Percentiles rank a stretch among this genome's conserved stretches.
phyloP scores from a whole-genome alignment of 1,284 basidiomycete species.

The Quambalaria eucalypti region DNA sequence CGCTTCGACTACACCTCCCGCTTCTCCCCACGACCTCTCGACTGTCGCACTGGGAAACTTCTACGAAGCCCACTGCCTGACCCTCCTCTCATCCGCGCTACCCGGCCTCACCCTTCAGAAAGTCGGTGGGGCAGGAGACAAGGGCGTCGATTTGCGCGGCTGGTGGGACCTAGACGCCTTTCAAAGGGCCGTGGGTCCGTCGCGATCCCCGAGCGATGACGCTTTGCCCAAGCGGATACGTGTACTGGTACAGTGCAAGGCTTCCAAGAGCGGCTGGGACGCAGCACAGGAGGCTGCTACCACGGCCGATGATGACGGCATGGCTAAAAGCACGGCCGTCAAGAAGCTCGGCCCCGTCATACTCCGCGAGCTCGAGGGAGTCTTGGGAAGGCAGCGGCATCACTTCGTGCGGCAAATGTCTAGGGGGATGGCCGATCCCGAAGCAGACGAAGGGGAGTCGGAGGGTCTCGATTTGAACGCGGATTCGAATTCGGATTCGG shows the following conservation, averaged over 20 bases:
- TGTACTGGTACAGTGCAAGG: conserved; percentile 6
- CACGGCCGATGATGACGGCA: background rate
- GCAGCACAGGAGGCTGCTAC: background rate
- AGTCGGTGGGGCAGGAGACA: conserved; percentile 8
- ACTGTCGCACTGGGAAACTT: conserved; percentile 1
- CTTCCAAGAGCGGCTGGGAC: background rate
- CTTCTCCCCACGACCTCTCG: background rate
- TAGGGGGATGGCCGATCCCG: background rate
- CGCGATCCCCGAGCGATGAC: background rate
- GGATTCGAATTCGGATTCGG: background rate
- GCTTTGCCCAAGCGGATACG: conserved; percentile 1
- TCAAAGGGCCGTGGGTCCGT: background rate
- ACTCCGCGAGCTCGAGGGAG: conserved; percentile 8
- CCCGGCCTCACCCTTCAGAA: conserved; percentile 3
- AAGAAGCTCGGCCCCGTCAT: conserved; percentile 6
- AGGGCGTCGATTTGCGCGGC: conserved; percentile 6
- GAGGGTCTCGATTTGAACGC: background rate
- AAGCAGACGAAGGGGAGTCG: background rate
- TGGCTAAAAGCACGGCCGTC: background rate
- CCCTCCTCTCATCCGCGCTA: background rate
- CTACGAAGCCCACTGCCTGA: background rate
- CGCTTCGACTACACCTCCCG: background rate
- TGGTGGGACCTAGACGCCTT: conserved; percentile 4
- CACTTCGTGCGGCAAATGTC: no score
- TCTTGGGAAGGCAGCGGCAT: background rate